Base-by-base conservation (phyloP, 495 filamentous ascomycete species). In the Podospora anserina region DNA sequence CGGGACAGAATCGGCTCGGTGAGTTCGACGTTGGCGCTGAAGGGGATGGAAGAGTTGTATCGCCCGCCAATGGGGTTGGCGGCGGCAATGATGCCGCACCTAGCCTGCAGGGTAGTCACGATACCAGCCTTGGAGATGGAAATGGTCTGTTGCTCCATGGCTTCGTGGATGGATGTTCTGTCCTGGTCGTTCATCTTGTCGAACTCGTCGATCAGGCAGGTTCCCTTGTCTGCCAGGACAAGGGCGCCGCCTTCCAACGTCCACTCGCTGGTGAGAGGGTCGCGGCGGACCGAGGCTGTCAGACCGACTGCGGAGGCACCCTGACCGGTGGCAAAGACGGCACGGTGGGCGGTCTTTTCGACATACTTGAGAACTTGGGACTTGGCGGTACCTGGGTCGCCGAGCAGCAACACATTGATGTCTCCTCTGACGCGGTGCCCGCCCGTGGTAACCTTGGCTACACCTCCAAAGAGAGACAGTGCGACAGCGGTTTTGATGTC, bases 181-280 rank as follows among this genome's bases (percentile, higher is more conserved):
- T 99, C 96, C 73, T 98, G 93, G 77, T 99, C 96, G 80, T 99
- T 99, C 96, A 99, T 99, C 85, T 99, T 99, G 86, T 99, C 96
- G 78, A 99, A 99, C 78, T 99, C 96, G 77, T 99, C 96, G 72
- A 99, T 99, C 34, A 99, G 84, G 76, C 96, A 99, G 49, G 92
- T 96, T 57, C 96, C 96, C 68, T 91, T 90, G 79, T 99, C 96
- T 28, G 96, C 96, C 49, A 99, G 86, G 65, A 99, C 96, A 20
- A 99, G 83, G 2, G 96, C 96, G 73, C 96, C 96, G 71, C 96
- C 96, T 82, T 99, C 96, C 20, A 99, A 84, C 15, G 96, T 98
- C 96, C 96, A 99, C 82, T 99, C 96, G 72, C 88, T 90, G 1
- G 96, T 99, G 71, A 99, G 82, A 0, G 96, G 96, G 78, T 99